Evolutionary conservation across 371 early-diverging fungal genomes (phyloP).

Genomic region (Dinochytrium kinnereticum): DNA sequence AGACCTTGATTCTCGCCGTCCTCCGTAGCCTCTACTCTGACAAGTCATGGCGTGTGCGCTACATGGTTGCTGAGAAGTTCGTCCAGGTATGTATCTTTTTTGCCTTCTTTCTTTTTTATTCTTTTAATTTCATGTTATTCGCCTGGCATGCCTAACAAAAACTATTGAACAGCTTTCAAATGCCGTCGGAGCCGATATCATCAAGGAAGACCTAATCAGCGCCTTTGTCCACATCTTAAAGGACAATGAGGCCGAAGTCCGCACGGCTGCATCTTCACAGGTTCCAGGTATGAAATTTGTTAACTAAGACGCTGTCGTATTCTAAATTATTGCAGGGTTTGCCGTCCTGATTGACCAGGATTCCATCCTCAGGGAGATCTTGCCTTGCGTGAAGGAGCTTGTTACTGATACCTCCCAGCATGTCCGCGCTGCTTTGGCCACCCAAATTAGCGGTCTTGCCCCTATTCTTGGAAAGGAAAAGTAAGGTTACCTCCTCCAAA

Average conservation of each 20-base stretch:
- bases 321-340: constrained; percentile 63
- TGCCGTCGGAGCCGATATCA: constrained; percentile 78
- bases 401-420: constrained; percentile 94
- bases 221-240: constrained; percentile 82
- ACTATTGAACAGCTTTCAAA: constrained; percentile 67
- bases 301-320: not conserved
- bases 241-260: constrained; percentile 97
- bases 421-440: constrained; percentile 94
- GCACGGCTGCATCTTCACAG: constrained; percentile 89
- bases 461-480: constrained; percentile 93
- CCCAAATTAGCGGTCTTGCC: constrained; percentile 93
- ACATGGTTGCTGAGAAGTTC: constrained; percentile 97
- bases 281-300: constrained; percentile 69
- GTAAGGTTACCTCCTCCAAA: constrained; percentile 55
- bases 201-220: constrained; percentile 73
- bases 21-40: constrained; percentile 83
- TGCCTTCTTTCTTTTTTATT: no score
- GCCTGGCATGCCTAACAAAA: no score
- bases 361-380: constrained; percentile 75
- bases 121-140: no score
- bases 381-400: constrained; percentile 90
- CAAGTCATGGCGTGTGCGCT: constrained; percentile 97
- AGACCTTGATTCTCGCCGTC: constrained; percentile 71
- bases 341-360: constrained; percentile 81
- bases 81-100: constrained; percentile 66